Evolutionary conservation across 108 stramenopile species (phyloP), one percentile per base, ranked within the genome.

Genomic region (Fragilaria radians): DNA sequence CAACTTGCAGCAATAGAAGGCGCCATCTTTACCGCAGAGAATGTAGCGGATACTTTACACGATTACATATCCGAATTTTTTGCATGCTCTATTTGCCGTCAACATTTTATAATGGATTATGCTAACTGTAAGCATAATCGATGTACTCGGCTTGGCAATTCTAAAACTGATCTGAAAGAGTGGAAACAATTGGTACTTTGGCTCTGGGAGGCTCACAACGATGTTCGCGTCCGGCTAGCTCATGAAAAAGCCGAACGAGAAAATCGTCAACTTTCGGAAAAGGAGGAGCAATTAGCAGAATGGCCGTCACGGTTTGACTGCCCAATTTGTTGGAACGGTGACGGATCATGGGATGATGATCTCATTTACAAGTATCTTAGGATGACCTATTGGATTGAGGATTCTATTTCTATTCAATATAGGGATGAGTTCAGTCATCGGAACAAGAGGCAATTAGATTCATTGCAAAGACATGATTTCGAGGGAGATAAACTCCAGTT

Each of bases 201-300:
- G 85, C 62, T 91, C 24, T 84, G 72, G 66, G 84, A 89, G 54
- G 72, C 72, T 25, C 91, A 93, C 59, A 93, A 93, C 72, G 83
- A 72, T 57, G 85, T 92, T 42, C 88, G 88, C 67, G 69, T 74
- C 1, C 65, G 91, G 51, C 70, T 93, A 51, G 32, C 79, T 68
- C 51, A 63, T 1, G 91, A 93, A 67, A 54, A 46, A 31, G 61
- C 67, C 0, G 52, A 73, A 65, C 55, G 68, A 28, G 74, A 76
- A 32, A 33, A 49, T 0, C 48, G 72, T 28, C 28, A 22, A 32
- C 26, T 55, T 18, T 61, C 68, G 5, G 30, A 22, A 17, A 33
- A 49, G 34, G 78, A 79, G 29, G 57, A 65, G 34, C 59, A 28
- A 0, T 48, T 34, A 3, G 68, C 55, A 4, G 45, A 67, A 61